Base-by-base conservation (phyloP, 495 filamentous ascomycete genomes). In the Penicillium pancosmium region DNA sequence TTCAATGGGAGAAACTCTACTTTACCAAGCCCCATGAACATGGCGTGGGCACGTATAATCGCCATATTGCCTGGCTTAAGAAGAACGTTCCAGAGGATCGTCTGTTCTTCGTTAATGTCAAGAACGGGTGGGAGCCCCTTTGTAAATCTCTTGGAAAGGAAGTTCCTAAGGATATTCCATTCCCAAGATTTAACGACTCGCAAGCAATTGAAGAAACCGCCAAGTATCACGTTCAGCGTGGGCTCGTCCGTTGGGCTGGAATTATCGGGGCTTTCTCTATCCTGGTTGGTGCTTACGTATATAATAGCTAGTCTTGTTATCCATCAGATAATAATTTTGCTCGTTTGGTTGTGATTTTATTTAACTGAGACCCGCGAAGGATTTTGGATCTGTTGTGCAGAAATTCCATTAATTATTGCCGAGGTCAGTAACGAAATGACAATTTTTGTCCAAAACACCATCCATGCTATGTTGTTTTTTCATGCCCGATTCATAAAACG, bases 51-150 rank as follows among this genome's bases (percentile, higher is more conserved):
- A 60, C 57, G 5, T 63, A 63, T 59, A 52, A 43, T 4, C 50
- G 27, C 11, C 73, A 76, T 58, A 63, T 74, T 54, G 62, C 57
- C 16, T 67, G 67, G 57, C 53, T 81, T 4, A 65, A 73, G 53
- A 62, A 70, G 10, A 50, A 78, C 13, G 73, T 79, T 0, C 78
- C 79, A 0, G 69, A 71, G 34, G 74, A 76, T 8, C 68, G 71
- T 19, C 55, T 82, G 62, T 84, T 41, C 71, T 82, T 31, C 78
- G 41, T 74, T 67, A 60, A 75, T 35, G 67, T 82, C 6, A 73
- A 68, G 55, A 74, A 78, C 52, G 81, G 80, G 4, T 84, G 80
- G 80, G 77, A 56, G 47, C 80, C 79, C 6, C 59, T 83, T 33
- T 82, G 81, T 64, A 65, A 71, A 54, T 80, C 78, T 36, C 60